These are phyloP conservation scores for Cyberlindnera japonica DNA, from an alignment of 805 yeast genomes.

Conservation along the genomic window DNA sequence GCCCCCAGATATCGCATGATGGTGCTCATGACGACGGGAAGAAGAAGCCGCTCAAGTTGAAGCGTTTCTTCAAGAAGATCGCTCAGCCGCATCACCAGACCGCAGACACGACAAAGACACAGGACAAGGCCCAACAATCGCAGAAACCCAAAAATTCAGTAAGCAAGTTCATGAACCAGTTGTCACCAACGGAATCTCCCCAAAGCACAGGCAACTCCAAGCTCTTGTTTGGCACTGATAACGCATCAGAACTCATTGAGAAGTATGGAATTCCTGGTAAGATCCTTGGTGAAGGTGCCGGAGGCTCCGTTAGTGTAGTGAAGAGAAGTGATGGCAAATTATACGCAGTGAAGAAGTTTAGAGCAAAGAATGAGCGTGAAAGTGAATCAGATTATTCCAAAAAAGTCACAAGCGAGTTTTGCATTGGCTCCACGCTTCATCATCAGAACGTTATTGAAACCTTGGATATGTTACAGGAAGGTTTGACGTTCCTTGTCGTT, in stretches of 20 bases:
- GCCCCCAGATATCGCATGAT: slow-evolving; percentile 16
- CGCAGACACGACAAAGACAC: slow-evolving; percentile 6
- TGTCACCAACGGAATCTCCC: slow-evolving; percentile 24
- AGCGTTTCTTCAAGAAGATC: slow-evolving; percentile 50
- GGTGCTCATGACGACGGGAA: slow-evolving; percentile 6
- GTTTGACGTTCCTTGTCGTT: slow-evolving; percentile 60
- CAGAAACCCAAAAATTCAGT: slow-evolving; percentile 15
- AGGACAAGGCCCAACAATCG: slow-evolving; percentile 3
- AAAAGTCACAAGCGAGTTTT: slow-evolving; percentile 79
- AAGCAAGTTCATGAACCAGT: slow-evolving; percentile 22
- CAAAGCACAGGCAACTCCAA: slow-evolving; percentile 21
- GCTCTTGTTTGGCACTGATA: slow-evolving; percentile 36
- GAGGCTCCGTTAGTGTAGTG: slow-evolving; percentile 86
- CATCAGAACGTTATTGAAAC: slow-evolving; percentile 83
- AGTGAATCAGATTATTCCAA: slow-evolving; percentile 64
- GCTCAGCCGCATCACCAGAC: slow-evolving; percentile 8
- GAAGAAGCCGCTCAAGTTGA: slow-evolving; percentile 32
- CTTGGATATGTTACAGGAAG: slow-evolving; percentile 72
- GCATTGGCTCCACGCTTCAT: slow-evolving; percentile 71
- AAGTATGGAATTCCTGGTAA: slow-evolving; percentile 76
- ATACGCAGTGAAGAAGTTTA: slow-evolving; percentile 85
- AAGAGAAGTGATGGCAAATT: slow-evolving; percentile 57
- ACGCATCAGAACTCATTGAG: slow-evolving; percentile 41
- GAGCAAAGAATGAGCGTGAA: slow-evolving; percentile 61
- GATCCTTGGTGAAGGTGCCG: slow-evolving; percentile 87